Evolutionary conservation across 352 stramenopile species (phyloP), one percentile per base, ranked within the genome.

Genomic region (Peronosclerospora sorghi): DNA sequence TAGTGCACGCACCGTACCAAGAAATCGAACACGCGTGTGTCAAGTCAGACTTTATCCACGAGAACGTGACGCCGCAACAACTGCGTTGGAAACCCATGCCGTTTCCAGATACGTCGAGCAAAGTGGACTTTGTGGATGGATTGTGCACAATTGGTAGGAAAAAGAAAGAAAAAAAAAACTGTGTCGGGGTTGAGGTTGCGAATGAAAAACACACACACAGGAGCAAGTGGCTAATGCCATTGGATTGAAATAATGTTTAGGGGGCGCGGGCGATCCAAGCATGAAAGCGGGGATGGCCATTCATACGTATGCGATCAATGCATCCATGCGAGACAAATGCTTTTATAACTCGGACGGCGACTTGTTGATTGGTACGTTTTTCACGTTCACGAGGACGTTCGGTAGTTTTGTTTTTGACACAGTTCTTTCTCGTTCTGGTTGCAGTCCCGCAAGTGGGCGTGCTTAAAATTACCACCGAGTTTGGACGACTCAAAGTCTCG

Each of bases 301-400:
- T 48, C 93, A 97, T 65, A 86, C 95, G 61, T 98, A 98, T 62
- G 51, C 79, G 1, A 90, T 71, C 27, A 93, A 97, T 49, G 42
- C 54, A 14, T 84, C 73, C 29, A 98, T 98, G 95, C 56, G 51
- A 21, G 58, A 95, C 56, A 74, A 77, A 43, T 86, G 83, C 36
- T 86, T 97, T 23, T 95, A 96, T 73, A 98, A 98, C 68, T 89
- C 82, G 38, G 95, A 98, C 62, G 95, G 95, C 45, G 95, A 98
- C 51, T 93, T 98, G 34, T 69, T 98, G 34, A 95, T 98, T 42
- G 73, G 68, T 80, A 46, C 17, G 46, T 47, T 20, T 7, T n/a
- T 12, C 9, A n/a, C 10, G n/a, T n/a, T n/a, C n/a, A n/a, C n/a
- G n/a, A n/a, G n/a, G n/a, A n/a, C n/a, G n/a, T n/a, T n/a, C n/a